These are phyloP conservation scores for Pinguiococcus pyrenoidosus DNA, from an alignment of 108 stramenopile genomes.

Conservation along the genomic window DNA sequence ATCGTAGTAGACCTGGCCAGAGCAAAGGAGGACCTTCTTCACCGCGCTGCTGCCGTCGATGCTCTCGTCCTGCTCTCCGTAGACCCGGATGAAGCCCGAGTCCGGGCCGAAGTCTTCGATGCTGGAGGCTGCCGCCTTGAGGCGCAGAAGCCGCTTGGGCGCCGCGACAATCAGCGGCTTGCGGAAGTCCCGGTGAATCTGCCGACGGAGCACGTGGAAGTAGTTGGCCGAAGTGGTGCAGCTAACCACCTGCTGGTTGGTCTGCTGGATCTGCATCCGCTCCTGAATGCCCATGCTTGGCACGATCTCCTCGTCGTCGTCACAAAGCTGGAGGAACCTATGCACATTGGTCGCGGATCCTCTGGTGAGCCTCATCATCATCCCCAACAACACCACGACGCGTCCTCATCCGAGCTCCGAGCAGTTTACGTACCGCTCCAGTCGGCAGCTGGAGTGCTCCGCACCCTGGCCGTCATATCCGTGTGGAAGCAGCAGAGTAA, in stretches of 20 bases:
- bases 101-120: conserved; percentile 84
- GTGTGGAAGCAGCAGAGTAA: conserved; percentile 87
- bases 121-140: conserved; percentile 65
- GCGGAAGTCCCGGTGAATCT: conserved; percentile 97
- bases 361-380: no score
- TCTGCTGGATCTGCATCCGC: conserved; percentile 81
- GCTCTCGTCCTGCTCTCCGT: conserved; percentile 55
- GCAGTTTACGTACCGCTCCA: no score
- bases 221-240: conserved; percentile 96
- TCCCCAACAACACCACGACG: no score
- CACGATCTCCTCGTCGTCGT: conserved; percentile 87
- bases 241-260: conserved; percentile 96
- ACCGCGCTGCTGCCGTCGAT: conserved; percentile 63
- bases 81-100: conserved; percentile 68
- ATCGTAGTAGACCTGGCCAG: conserved; percentile 97
- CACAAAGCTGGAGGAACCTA: conserved; percentile 80
- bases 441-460: conserved; percentile 90
- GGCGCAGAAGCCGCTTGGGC: conserved; percentile 87
- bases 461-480: conserved; percentile 98
- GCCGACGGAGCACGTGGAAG: conserved; percentile 95
- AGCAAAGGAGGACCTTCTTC: conserved; percentile 69
- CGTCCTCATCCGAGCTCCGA: no score
- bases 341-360: no score
- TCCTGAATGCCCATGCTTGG: conserved; percentile 70
- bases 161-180: conserved; percentile 92